Conservation (phyloP, 257 asterid species). For the Avicennia marina region DNA sequence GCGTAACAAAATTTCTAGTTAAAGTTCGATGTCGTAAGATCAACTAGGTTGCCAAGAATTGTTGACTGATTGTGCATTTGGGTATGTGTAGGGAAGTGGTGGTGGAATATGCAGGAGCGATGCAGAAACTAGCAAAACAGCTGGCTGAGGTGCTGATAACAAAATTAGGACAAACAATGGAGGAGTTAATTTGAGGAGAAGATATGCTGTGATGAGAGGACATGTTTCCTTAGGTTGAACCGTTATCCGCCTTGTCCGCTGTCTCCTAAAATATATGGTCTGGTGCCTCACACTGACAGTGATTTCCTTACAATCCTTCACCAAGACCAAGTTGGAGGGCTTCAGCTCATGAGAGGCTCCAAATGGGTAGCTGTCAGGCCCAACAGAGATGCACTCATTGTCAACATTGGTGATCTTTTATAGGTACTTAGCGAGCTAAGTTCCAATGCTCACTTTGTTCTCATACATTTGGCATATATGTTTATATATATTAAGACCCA, state of each 20-base stretch:
- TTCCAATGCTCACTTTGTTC: neutral
- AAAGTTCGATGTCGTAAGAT: neutral
- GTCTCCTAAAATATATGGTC: constrained; percentile 29
- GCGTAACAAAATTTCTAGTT: constrained; percentile 25
- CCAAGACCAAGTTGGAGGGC: constrained; percentile 81
- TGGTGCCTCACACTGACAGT: constrained; percentile 75
- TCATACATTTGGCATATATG: no score
- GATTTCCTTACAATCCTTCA: constrained; percentile 69
- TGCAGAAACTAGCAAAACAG: constrained; percentile 51
- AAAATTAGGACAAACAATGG: constrained; percentile 29
- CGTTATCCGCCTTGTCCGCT: constrained; percentile 50
- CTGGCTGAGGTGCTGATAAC: constrained; percentile 40
- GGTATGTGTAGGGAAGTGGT: constrained; percentile 45
- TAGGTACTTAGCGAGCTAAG: no score
- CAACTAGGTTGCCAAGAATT: no score
- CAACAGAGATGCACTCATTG: constrained; percentile 52
- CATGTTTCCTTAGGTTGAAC: constrained; percentile 61
- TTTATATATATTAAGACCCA: neutral
- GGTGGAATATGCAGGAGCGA: constrained; percentile 54
- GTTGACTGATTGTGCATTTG: no score
- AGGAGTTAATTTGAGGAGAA: constrained; percentile 28
- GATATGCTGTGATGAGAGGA: constrained; percentile 35
- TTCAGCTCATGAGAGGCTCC: constrained; percentile 60
- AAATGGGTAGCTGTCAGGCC: constrained; percentile 71
- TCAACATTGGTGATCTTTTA: constrained; percentile 83